Base-by-base conservation (phyloP, 495 filamentous ascomycete species). In the Astrocystis sublimbata region DNA sequence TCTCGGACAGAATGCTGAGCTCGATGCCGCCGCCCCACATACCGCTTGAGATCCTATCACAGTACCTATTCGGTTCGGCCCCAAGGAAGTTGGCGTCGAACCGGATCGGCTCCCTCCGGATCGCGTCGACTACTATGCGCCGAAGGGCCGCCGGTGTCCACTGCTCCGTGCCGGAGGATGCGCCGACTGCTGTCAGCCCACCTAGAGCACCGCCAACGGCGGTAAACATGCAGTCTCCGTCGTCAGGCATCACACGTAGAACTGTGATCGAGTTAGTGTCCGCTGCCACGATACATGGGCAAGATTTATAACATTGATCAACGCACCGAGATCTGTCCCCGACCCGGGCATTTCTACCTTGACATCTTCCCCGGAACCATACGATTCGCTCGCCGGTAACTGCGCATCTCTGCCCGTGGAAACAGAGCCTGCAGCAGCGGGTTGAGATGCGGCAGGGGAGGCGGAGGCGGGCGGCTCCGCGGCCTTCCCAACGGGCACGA, bases 1-100 rank as follows among this genome's bases (percentile, higher is more conserved):
- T 86, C 60, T 92, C 86, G 45, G 89, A 90, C 21, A 98, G 74
- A 61, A 97, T 92, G 43, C 83, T 84, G 6, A 98, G 81, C 69
- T 98, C 94, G 61, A 98, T 97, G 2, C 83, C 90, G 23, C 94
- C 94, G 41, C 94, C 94, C 94, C 94, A 98, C 0, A 88, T 87
- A 65, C 89, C 85, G 31, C 85, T 86, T 66, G 88, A 84, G 60
- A 98, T 96, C 83, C 91, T 92, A n/a, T 78, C 72, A 68, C 91
- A 94, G 73, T 98, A 98, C 3, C 85, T 82, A 41, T 89, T 81
- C 1, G 89, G 89, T 21, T 81, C 78, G 62, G 88, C 84, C 47
- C 92, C 92, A 3, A 98, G 79, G 26, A 97, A 86, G 1, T 83
- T 93, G 52, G 87, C 82, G 26, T 78, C 85, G 74, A 93, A 98